These are phyloP conservation scores for Gloeopeniophorella convolvens DNA, from an alignment of 768 basidiomycete genomes.

Conservation along the genomic window DNA sequence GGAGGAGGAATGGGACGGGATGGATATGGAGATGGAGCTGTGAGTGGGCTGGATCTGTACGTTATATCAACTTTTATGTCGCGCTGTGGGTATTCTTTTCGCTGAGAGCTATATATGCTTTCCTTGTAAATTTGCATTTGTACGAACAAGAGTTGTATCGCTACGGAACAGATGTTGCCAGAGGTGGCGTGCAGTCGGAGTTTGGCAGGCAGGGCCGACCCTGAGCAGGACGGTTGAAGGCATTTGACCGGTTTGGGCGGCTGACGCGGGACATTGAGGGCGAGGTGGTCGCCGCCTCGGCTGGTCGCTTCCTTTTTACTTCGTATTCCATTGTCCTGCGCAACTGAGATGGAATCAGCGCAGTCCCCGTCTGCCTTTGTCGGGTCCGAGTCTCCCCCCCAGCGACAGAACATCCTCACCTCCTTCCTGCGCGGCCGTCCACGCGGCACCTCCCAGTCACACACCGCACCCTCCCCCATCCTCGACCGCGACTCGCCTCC, in stretches of 20 bases:
- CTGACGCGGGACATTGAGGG: too few relatives aligned
- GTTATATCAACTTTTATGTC: background rate
- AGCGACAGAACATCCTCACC: conserved; percentile 62
- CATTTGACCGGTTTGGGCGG: too few relatives aligned
- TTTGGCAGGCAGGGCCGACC: background rate
- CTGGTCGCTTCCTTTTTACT: too few relatives aligned
- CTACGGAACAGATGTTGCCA: background rate
- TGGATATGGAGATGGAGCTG: conserved; percentile 72
- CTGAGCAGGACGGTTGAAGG: background rate
- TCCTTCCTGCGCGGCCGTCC: conserved; percentile 67
- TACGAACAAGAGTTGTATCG: background rate
- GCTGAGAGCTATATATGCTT: background rate
- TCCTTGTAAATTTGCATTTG: background rate
- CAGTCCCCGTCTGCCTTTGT: conserved; percentile 4
- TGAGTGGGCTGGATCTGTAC: conserved; percentile 11
- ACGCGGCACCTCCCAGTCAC: conserved; percentile 59
- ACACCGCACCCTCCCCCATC: conserved; percentile 32
- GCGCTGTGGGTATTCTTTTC: conserved; percentile 2
- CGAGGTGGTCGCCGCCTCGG: too few relatives aligned
- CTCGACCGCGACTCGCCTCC: conserved; percentile 39
- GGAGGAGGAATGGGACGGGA: conserved; percentile 42
- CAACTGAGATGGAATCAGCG: too few relatives aligned
- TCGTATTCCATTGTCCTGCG: too few relatives aligned
- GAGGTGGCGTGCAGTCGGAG: background rate
- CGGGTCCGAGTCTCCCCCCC: conserved; percentile 23